Base-by-base conservation (phyloP, 371 early-diverging fungal genomes). In the Blakeslea trispora region DNA sequence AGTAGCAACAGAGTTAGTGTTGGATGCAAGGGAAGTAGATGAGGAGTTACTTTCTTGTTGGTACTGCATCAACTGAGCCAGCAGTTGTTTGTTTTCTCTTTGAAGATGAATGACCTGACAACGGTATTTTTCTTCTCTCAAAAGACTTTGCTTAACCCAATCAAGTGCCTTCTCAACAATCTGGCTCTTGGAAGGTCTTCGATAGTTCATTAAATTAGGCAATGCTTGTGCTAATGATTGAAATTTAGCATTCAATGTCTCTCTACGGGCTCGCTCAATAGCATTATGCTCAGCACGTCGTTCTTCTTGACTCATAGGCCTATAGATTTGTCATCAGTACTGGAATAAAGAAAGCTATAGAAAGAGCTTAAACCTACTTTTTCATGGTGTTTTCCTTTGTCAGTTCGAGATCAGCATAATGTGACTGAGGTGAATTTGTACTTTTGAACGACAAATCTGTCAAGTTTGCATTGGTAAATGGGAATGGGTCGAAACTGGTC, bases 221-320 rank as follows among this genome's bases (percentile, higher is more conserved):
- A 89, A 65, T 7, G 82, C 72, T 48, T 77, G 74, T 15, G 88
- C 89, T 44, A 89, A 71, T 28, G 82, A 78, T 60, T 79, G 85
- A 60, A 88, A 87, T 52, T 85, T 81, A 22, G 72, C 69, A 67
- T 87, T 87, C 42, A 89, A 69, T 11, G 69, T 79, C 62, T 88
- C 88, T 24, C 89, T 79, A 44, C 89, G 70, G n/a, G 89, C 87
- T 15, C 89, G 78, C 52, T 89, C 89, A 23, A 83, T 84, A 13
- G 89, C 89, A 62, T 89, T 89, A 59, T 89, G 89, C 43, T 77
- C 84, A 23, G 84, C 87, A 37, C 87, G 81, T 49, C 83, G 75
- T 57, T 86, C 82, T n/a, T 74, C 81, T 57, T 68, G 63, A n/a
- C 48, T 55, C 13, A 51, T n/a, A 18, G 55, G 41, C 24, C 55